A percentile compares a stretch with the other conserved stretches of the same genome.
Evolutionary conservation across 2,329 filamentous ascomycete species (phyloP).

Genomic region (Anisogramma anomala): DNA sequence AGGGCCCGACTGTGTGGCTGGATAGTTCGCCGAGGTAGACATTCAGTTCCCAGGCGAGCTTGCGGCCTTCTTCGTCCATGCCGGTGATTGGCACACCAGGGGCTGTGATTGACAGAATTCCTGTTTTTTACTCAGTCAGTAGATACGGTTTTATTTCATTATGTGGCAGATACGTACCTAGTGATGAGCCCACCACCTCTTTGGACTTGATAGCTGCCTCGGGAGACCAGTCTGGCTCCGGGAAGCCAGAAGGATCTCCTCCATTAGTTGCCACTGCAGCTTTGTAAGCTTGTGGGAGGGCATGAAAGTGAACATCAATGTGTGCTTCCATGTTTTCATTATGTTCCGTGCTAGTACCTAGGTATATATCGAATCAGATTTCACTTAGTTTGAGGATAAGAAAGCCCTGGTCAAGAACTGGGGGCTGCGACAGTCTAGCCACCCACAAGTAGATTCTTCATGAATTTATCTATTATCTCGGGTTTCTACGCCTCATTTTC

Average conservation of each 20-base stretch:
- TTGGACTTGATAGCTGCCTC: slow-evolving; percentile 12
- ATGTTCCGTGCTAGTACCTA: background rate
- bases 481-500: background rate
- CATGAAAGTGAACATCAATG: slow-evolving; percentile 11
- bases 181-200: slow-evolving; percentile 9
- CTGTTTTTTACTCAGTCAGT: slow-evolving; percentile 21
- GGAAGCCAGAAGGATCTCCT: slow-evolving; percentile 12
- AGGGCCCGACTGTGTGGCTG: slow-evolving; percentile 2
- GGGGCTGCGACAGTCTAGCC: background rate
- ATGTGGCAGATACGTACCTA: background rate
- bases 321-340: slow-evolving; percentile 10
- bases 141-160: background rate
- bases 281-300: slow-evolving; percentile 10
- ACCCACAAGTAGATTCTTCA: background rate
- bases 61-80: slow-evolving; percentile 9
- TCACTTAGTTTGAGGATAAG: no score
- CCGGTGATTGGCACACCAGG: slow-evolving; percentile 12
- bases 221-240: slow-evolving; percentile 10
- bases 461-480: background rate
- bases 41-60: slow-evolving; percentile 11
- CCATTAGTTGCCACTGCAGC: slow-evolving; percentile 11
- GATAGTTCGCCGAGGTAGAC: slow-evolving; percentile 6
- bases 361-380: background rate
- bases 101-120: slow-evolving; percentile 14
- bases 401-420: no score